Percentiles rank a stretch among this genome's conserved stretches.
phyloP scores from a whole-genome alignment of 1,284 basidiomycete genomes.

The Irpex lacteus region DNA sequence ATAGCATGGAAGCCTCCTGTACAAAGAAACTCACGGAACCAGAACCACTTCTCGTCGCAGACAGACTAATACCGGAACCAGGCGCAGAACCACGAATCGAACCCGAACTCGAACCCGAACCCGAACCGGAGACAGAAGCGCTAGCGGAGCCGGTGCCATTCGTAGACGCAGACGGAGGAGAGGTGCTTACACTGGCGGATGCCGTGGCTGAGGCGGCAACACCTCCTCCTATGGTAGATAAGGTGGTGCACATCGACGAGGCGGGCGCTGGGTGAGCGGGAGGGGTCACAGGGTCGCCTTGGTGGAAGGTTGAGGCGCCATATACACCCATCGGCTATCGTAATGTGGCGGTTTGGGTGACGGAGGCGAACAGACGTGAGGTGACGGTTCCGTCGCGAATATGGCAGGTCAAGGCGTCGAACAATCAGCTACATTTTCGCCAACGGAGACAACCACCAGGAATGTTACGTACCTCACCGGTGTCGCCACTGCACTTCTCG shows the following conservation, averaged over 20 bases:
- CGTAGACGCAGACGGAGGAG: neutral
- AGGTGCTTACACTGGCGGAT: neutral
- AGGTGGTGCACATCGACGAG: constrained; percentile 49
- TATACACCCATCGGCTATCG: constrained; percentile 69
- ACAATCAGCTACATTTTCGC: constrained; percentile 7
- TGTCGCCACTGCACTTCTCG: constrained; percentile 54
- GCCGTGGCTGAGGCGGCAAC: constrained; percentile 15
- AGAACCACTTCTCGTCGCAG: neutral
- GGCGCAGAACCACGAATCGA: neutral
- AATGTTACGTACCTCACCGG: constrained; percentile 39
- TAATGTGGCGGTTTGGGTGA: neutral
- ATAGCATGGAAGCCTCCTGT: neutral
- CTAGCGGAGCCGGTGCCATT: neutral
- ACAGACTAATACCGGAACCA: neutral
- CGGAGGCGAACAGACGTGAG: neutral
- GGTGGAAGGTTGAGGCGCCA: constrained; percentile 61
- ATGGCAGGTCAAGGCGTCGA: neutral
- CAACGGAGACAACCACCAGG: neutral
- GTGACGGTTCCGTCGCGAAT: neutral
- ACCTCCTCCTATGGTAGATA: constrained; percentile 41
- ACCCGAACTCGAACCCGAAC: neutral
- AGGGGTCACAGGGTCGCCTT: constrained; percentile 60
- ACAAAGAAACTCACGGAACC: neutral
- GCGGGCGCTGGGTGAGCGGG: constrained; percentile 54
- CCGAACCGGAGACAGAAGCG: neutral